Conservation (phyloP, 176 grass and related monocot species). For the Cenchrus fungigraminus region DNA sequence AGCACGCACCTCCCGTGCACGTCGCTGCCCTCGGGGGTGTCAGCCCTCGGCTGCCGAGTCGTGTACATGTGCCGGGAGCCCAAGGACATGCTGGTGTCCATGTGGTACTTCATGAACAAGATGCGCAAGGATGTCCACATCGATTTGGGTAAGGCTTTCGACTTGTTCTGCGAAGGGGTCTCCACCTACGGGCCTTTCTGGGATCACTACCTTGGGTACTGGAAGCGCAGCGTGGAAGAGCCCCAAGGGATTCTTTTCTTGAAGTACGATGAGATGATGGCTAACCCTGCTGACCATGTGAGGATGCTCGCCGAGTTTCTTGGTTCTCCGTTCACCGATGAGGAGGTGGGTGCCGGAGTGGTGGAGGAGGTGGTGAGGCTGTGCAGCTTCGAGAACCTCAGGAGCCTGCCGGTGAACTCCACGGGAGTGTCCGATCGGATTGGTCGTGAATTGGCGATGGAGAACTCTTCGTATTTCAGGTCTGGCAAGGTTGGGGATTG, state of each 20-base stretch:
- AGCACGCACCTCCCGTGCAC: neutral
- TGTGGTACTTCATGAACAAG: neutral
- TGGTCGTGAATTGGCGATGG: neutral
- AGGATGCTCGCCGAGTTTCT: constrained; percentile 29
- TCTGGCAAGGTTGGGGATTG: constrained; percentile 7
- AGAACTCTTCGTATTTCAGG: constrained; percentile 24
- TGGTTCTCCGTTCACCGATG: constrained; percentile 2
- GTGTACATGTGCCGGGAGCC: constrained; percentile 28
- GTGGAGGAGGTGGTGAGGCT: neutral
- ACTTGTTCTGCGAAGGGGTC: constrained; percentile 6
- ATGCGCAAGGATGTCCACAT: neutral
- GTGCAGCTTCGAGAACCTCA: constrained; percentile 35
- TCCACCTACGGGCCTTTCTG: neutral
- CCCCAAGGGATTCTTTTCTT: neutral
- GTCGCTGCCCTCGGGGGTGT: neutral
- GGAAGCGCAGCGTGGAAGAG: neutral
- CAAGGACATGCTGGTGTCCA: constrained; percentile 24
- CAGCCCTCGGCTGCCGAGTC: neutral
- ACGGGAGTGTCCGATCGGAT: neutral
- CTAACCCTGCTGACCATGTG: neutral
- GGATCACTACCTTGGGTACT: constrained; percentile 14
- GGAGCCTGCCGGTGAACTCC: constrained; percentile 2
- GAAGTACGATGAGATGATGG: constrained; percentile 32
- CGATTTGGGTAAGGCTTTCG: neutral
- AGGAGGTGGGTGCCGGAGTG: neutral